These are phyloP conservation scores for Penicillium sp. DNA, from an alignment of 2,329 filamentous ascomycete genomes.

Conservation along the genomic window DNA sequence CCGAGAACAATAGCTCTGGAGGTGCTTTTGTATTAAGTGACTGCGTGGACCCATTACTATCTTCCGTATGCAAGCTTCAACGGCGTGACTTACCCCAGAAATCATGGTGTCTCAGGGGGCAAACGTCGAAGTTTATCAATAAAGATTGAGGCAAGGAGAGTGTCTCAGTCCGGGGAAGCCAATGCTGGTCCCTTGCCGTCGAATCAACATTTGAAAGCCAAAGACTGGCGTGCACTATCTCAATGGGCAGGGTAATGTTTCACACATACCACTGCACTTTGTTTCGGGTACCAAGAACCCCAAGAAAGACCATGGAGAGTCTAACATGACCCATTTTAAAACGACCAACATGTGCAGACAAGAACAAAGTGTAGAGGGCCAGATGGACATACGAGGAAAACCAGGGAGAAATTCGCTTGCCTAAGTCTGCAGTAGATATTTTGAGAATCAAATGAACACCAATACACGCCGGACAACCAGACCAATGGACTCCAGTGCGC, in stretches of 20 bases:
- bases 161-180: background rate
- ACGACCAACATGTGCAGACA: no score
- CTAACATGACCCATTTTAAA: no score
- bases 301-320: no score
- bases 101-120: background rate
- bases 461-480: constrained; percentile 10
- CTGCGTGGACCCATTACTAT: background rate
- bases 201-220: background rate
- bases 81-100: background rate
- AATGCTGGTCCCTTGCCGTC: background rate
- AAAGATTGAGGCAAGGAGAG: background rate
- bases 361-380: no score
- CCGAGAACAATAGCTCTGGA: background rate
- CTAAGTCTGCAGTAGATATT: constrained; percentile 1
- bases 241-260: no score
- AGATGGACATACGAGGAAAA: background rate
- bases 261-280: no score
- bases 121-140: background rate
- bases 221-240: no score
- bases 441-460: constrained; percentile 9
- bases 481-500: constrained; percentile 25
- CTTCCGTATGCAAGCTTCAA: background rate
- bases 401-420: background rate
- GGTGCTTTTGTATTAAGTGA: background rate
- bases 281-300: no score